These are phyloP conservation scores for Candida rishiriensis DNA, from an alignment of 805 yeast genomes.

Conservation along the genomic window DNA sequence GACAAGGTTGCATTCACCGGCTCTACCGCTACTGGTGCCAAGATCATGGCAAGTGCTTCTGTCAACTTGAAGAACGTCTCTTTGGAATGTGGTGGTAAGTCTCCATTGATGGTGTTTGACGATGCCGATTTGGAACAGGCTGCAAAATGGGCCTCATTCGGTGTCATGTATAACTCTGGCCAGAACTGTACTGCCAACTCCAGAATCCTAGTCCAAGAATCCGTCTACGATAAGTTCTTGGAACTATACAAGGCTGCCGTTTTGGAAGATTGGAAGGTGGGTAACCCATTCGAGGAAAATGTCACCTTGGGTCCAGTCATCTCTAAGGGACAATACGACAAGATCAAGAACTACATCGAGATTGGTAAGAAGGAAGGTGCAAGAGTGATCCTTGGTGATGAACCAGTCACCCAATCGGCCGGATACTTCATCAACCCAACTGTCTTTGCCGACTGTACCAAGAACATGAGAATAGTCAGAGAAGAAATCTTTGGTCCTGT, in stretches of 20 bases:
- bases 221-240: slow-evolving; percentile 51
- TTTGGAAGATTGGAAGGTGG: slow-evolving; percentile 47
- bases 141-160: slow-evolving; percentile 63
- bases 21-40: slow-evolving; percentile 61
- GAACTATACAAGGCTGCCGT: slow-evolving; percentile 41
- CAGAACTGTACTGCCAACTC: slow-evolving; percentile 69
- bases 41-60: slow-evolving; percentile 59
- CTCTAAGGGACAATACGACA: slow-evolving; percentile 51
- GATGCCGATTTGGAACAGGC: slow-evolving; percentile 66
- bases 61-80: slow-evolving; percentile 59
- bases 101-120: slow-evolving; percentile 56
- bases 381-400: slow-evolving; percentile 40
- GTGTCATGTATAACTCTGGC: slow-evolving; percentile 61
- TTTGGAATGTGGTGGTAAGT: slow-evolving; percentile 71
- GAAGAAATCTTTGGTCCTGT: slow-evolving; percentile 93
- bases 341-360: slow-evolving; percentile 41
- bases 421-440: slow-evolving; percentile 78
- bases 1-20: slow-evolving; percentile 65
- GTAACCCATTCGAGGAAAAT: slow-evolving; percentile 44
- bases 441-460: slow-evolving; percentile 64
- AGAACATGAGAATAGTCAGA: slow-evolving; percentile 58
- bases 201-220: slow-evolving; percentile 54
- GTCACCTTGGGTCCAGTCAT: slow-evolving; percentile 61
- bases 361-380: slow-evolving; percentile 48
- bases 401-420: slow-evolving; percentile 34